Percentiles rank a stretch among this genome's conserved stretches.
Evolutionary conservation across 805 yeast species (phyloP).

Genomic region (Saturnispora ahearnii): DNA sequence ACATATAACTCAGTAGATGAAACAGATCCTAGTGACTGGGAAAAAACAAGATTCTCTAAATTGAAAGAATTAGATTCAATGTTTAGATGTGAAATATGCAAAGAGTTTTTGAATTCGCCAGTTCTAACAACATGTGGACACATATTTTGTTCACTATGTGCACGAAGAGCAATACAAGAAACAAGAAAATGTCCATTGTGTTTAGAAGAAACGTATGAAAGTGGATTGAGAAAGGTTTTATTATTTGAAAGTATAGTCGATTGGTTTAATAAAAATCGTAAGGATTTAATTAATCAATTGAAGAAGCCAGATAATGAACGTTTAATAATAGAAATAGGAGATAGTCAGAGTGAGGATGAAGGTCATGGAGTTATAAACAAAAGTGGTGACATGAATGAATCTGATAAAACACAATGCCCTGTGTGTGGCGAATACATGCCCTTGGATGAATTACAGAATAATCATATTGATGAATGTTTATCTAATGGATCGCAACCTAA

Average conservation of each 20-base stretch:
- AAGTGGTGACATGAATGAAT: constrained; percentile 13
- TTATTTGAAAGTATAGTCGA: constrained; percentile 62
- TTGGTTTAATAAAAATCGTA: constrained; percentile 40
- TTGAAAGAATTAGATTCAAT: constrained; percentile 57
- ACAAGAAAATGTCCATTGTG: constrained; percentile 72
- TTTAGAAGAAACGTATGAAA: constrained; percentile 57
- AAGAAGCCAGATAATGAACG: constrained; percentile 10
- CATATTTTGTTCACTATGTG: constrained; percentile 82
- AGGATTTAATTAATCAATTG: constrained; percentile 22
- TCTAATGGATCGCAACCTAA: not conserved
- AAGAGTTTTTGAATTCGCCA: constrained; percentile 72
- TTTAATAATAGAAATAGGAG: constrained; percentile 23
- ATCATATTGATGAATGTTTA: constrained; percentile 58
- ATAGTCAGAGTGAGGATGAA: constrained; percentile 14
- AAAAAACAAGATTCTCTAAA: constrained; percentile 41
- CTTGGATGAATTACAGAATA: constrained; percentile 42
- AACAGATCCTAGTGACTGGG: constrained; percentile 72
- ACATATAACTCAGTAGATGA: constrained; percentile 24
- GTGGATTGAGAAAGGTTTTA: constrained; percentile 56
- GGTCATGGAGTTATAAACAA: not conserved
- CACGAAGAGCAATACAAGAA: constrained; percentile 56
- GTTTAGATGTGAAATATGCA: constrained; percentile 79
- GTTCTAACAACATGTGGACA: constrained; percentile 81
- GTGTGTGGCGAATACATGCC: constrained; percentile 52
- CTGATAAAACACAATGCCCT: constrained; percentile 50